phyloP scores from a whole-genome alignment of 225 moss, liverwort and hornwort genomes.

The Physcomitrium patens region DNA sequence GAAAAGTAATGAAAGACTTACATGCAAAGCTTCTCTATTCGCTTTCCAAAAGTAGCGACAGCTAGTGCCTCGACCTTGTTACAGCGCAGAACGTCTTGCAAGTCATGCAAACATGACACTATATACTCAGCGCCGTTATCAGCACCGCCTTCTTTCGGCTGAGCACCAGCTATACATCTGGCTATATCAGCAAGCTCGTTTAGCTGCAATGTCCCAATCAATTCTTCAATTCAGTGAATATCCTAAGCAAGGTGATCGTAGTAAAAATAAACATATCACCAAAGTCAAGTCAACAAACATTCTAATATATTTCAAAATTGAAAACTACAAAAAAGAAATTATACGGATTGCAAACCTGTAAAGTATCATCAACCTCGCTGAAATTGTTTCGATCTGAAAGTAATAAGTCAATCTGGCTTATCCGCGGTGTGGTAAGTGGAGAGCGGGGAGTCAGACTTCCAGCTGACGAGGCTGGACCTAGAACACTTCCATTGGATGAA shows the following conservation, averaged over 20 bases:
- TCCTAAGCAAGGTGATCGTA: constrained; percentile 8
- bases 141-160: constrained; percentile 60
- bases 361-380: constrained; percentile 73
- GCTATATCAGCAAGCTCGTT: constrained; percentile 91
- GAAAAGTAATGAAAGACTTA: constrained; percentile 33
- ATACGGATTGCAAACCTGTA: constrained; percentile 61
- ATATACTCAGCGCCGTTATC: constrained; percentile 71
- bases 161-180: constrained; percentile 77
- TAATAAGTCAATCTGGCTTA: constrained; percentile 74
- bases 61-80: constrained; percentile 88
- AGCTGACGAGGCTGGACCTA: constrained; percentile 71
- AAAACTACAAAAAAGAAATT: background rate
- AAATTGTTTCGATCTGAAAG: constrained; percentile 72
- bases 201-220: constrained; percentile 56
- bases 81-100: constrained; percentile 82
- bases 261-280: background rate
- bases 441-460: constrained; percentile 87
- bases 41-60: constrained; percentile 92
- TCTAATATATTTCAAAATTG: constrained; percentile 10
- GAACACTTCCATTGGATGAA: constrained; percentile 45
- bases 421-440: constrained; percentile 72
- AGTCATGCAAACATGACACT: constrained; percentile 91
- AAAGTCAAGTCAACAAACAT: no score
- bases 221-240: constrained; percentile 10
- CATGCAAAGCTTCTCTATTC: constrained; percentile 85